phyloP scores from a whole-genome alignment of 2,329 filamentous ascomycete species.

The Pseudocercospora vitis region DNA sequence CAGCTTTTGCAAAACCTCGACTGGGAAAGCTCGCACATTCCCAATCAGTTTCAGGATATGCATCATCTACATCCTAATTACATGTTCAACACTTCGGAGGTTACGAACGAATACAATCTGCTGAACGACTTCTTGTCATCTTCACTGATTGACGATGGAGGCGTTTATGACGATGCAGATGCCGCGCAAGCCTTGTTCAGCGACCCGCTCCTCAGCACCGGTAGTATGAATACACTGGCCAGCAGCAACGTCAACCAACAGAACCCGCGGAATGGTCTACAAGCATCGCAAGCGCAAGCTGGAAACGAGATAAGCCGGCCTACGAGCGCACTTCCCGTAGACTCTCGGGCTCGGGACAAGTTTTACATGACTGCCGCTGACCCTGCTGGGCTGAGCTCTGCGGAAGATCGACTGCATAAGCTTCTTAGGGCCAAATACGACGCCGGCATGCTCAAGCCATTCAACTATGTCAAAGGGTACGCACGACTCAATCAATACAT shows the following conservation, averaged over 20 bases:
- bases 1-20: conserved; percentile 48
- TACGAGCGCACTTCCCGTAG: conserved; percentile 61
- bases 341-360: conserved; percentile 69
- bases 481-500: conserved; percentile 86
- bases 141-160: conserved; percentile 74
- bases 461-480: conserved; percentile 98
- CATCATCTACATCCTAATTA: conserved; percentile 90
- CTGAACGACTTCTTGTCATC: conserved; percentile 95
- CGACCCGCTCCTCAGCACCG: conserved; percentile 55
- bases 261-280: conserved; percentile 2
- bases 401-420: conserved; percentile 93
- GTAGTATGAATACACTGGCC: conserved; percentile 45
- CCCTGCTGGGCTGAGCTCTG: conserved; percentile 79
- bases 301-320: conserved; percentile 62
- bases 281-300: conserved; percentile 18
- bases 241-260: conserved; percentile 44
- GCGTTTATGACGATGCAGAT: conserved; percentile 46
- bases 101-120: conserved; percentile 94
- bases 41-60: conserved; percentile 90
- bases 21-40: conserved; percentile 73
- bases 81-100: conserved; percentile 91
- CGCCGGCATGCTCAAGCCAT: conserved; percentile 88
- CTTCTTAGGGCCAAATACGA: conserved; percentile 94
- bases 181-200: conserved; percentile 55
- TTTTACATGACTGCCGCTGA: conserved; percentile 98